These are phyloP conservation scores for Moringa oleifera DNA, from an alignment of 345 rosid genomes.

Conservation along the genomic window DNA sequence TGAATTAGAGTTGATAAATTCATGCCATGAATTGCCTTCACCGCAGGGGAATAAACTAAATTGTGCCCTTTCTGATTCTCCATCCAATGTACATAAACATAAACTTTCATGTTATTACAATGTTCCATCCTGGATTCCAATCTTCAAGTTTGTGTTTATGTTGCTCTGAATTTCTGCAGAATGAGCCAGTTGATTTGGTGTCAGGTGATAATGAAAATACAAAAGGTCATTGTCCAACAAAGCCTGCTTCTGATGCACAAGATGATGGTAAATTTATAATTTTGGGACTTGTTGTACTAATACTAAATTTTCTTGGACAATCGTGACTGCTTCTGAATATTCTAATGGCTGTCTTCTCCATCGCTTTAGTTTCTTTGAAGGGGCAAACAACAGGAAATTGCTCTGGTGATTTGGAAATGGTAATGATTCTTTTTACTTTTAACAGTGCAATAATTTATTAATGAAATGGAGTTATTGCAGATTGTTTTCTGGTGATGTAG, in stretches of 20 bases:
- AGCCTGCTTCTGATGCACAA: slow-evolving; percentile 44
- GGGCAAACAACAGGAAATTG: slow-evolving; percentile 19
- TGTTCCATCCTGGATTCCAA: slow-evolving; percentile 11
- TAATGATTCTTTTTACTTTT: neutral
- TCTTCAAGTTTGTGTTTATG: slow-evolving; percentile 11
- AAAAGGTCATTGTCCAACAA: slow-evolving; percentile 42
- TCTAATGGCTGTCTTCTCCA: slow-evolving; percentile 26
- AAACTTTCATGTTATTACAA: slow-evolving; percentile 12
- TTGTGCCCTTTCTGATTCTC: slow-evolving; percentile 33
- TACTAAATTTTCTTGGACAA: slow-evolving; percentile 11
- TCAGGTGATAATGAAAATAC: slow-evolving; percentile 46
- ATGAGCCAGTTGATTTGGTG: slow-evolving; percentile 38
- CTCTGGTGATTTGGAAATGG: slow-evolving; percentile 28
- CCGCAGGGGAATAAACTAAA: slow-evolving; percentile 34
- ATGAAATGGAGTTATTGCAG: neutral
- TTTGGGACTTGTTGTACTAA: slow-evolving; percentile 1
- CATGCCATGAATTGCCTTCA: slow-evolving; percentile 31
- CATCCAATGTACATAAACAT: slow-evolving; percentile 44
- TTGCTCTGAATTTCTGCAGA: slow-evolving; percentile 33
- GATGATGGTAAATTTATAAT: slow-evolving; percentile 34
- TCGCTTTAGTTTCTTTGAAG: slow-evolving; percentile 37
- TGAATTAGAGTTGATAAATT: slow-evolving; percentile 29
- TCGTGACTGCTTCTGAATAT: slow-evolving; percentile 12
- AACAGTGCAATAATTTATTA: neutral
- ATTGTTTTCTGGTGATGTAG: neutral